Base-by-base conservation (phyloP, 306 rosid species). In the Gastrolobium bilobum region DNA sequence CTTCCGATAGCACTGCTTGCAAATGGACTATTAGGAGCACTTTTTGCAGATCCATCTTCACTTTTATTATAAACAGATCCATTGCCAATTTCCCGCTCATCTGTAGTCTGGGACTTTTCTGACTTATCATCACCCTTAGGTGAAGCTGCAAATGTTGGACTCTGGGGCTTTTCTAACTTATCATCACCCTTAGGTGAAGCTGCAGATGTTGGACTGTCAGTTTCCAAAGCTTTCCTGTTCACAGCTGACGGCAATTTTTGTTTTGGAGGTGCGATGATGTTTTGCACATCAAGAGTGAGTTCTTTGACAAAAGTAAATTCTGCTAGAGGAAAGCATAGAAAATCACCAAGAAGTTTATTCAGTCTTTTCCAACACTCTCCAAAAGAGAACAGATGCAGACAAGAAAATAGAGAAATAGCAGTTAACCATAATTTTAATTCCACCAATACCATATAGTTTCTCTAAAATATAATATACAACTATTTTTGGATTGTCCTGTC, bases 291-390 rank as follows among this genome's bases (percentile, higher is more conserved):
- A 65, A 93, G 91, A 59, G 97, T 93, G 82, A 93, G 91, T 87
- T 96, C 98, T 87, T 91, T 89, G 76, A 91, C 97, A 8, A 90
- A 84, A 72, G 93, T 73, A 78, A 90, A 96, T 76, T 94, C 99
- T 96, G 94, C 85, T 72, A 63, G 73, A 54, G 48, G 65, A 73
- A 69, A 40, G 62, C 68, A 73, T 37, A 43, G 70, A 73, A 68
- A 83, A 64, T 64, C 58, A 83, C 68, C 72, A 71, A 70, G 47
- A 80, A 37, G 15, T 64, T 47, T 50, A 31, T 60, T 42, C 73
- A 68, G 63, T 48, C 52, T 11, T 54, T 3, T 34, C 64, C 29
- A 67, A 48, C 37, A 60, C 7, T 40, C 39, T 71, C 54, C 48
- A 69, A 51, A 34, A 33, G 50, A 48, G 7, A 59, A 29, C 43